phyloP scores from a whole-genome alignment of 768 basidiomycete species.

The Mycena kentingensis region DNA sequence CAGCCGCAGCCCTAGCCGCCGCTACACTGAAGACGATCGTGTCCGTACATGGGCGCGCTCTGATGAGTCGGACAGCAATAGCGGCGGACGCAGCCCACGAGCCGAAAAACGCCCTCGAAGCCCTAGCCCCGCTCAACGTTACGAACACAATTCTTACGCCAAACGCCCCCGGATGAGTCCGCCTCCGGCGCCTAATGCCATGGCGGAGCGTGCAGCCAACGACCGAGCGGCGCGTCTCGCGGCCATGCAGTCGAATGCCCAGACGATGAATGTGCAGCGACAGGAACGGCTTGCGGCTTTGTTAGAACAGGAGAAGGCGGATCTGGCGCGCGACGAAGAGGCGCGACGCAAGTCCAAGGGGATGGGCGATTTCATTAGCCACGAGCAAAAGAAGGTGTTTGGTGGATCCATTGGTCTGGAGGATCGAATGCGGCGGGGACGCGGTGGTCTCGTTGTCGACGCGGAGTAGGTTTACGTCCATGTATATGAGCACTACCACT shows the following conservation, averaged over 20 bases:
- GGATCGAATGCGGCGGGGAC: constrained; percentile 73
- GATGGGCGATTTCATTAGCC: constrained; percentile 77
- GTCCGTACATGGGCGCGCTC: constrained; percentile 50
- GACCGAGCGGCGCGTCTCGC: constrained; percentile 86
- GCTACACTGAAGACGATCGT: constrained; percentile 31
- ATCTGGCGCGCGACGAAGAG: constrained; percentile 70
- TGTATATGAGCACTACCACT: no score
- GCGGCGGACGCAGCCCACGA: constrained; percentile 12
- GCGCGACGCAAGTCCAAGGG: constrained; percentile 72
- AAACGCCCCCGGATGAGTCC: constrained; percentile 57
- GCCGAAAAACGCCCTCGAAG: constrained; percentile 23
- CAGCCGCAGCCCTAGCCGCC: constrained; percentile 33
- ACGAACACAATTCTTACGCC: constrained; percentile 28
- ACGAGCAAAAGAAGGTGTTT: constrained; percentile 85
- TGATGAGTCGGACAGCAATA: constrained; percentile 52
- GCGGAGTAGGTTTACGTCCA: constrained; percentile 44
- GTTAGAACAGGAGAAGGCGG: constrained; percentile 76
- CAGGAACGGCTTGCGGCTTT: constrained; percentile 68
- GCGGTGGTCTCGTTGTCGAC: constrained; percentile 70
- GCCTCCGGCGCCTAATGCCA: constrained; percentile 37
- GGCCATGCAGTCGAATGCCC: constrained; percentile 81
- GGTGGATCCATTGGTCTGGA: constrained; percentile 77
- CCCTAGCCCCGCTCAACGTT: constrained; percentile 14
- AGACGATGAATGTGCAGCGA: constrained; percentile 65
- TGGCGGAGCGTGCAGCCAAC: constrained; percentile 32